phyloP scores from a whole-genome alignment of 2,329 filamentous ascomycete genomes.

The Westerdykella ornata region DNA sequence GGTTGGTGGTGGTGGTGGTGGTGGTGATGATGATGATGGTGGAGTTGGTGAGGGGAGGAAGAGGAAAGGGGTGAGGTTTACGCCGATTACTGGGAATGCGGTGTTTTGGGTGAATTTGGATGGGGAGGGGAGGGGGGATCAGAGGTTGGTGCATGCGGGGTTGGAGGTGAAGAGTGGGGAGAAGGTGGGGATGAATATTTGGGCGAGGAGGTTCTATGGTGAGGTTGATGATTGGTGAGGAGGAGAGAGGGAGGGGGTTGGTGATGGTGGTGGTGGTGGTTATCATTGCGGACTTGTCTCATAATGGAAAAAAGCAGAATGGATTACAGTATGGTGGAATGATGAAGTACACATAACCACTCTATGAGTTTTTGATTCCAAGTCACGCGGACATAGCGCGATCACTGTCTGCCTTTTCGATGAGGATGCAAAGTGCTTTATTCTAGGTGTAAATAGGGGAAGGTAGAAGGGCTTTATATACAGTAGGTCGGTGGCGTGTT shows the following conservation, averaged over 20 bases:
- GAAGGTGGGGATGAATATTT: slow-evolving; percentile 57
- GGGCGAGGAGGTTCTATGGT: slow-evolving; percentile 35
- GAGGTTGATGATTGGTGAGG: neutral
- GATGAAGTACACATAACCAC: too few relatives aligned
- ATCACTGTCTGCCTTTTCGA: too few relatives aligned
- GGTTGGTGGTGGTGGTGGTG: slow-evolving; percentile 38
- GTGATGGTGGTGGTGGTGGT: too few relatives aligned
- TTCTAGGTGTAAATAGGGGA: too few relatives aligned
- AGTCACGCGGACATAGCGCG: too few relatives aligned
- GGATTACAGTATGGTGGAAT: too few relatives aligned
- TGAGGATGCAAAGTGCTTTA: too few relatives aligned
- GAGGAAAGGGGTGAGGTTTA: slow-evolving; percentile 47
- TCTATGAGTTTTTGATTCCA: too few relatives aligned
- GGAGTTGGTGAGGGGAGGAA: slow-evolving; percentile 10
- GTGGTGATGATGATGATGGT: slow-evolving; percentile 11
- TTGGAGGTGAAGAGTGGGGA: slow-evolving; percentile 49
- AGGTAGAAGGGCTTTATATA: too few relatives aligned
- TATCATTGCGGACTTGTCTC: too few relatives aligned
- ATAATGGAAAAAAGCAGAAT: too few relatives aligned
- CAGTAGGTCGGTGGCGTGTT: too few relatives aligned
- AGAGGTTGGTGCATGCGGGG: slow-evolving; percentile 50
- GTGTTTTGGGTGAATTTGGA: slow-evolving; percentile 56
- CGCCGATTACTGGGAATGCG: slow-evolving; percentile 50
- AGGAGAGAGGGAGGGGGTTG: neutral
- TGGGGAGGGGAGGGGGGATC: slow-evolving; percentile 34